Evolutionary conservation across 148 eudicot species (phyloP).

Genomic region (Pouteria glomerata): DNA sequence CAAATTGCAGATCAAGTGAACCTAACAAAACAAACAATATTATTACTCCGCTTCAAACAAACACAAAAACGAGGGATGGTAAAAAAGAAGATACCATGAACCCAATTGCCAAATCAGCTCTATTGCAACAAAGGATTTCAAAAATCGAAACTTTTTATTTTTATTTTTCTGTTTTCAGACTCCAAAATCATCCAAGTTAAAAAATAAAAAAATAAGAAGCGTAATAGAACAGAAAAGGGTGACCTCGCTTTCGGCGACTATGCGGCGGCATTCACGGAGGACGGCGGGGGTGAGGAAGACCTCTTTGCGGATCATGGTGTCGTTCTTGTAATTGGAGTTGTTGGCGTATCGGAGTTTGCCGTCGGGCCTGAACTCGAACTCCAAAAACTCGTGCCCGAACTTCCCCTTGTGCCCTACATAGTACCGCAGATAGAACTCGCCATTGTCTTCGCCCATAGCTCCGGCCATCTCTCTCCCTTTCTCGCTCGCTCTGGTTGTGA

Average conservation of each 20-base stretch:
- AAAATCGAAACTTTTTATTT: too few species aligned
- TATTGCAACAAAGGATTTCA: too few species aligned
- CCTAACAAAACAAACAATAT: too few species aligned
- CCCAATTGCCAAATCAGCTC: too few species aligned
- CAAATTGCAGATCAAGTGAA: too few species aligned
- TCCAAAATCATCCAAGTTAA: too few species aligned
- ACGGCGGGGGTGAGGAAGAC: constrained; percentile 30
- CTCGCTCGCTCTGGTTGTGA: too few species aligned
- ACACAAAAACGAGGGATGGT: too few species aligned
- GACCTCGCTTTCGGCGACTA: constrained; percentile 79
- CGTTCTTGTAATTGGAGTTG: constrained; percentile 94
- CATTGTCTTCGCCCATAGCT: constrained; percentile 19
- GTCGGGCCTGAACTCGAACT: constrained; percentile 73
- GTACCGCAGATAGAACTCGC: constrained; percentile 55
- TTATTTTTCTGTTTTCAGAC: too few species aligned
- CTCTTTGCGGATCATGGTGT: constrained; percentile 93
- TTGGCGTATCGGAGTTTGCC: constrained; percentile 33
- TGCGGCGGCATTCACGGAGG: constrained; percentile 84
- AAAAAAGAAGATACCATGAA: too few species aligned
- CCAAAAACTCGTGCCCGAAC: constrained; percentile 58
- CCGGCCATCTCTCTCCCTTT: constrained; percentile 19
- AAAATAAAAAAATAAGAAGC: not conserved
- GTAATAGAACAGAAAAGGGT: not conserved
- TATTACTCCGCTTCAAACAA: not conserved
- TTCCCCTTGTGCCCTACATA: constrained; percentile 64